Conservation (phyloP, 1,284 basidiomycete genomes). For the Apiotrichum domesticum region DNA sequence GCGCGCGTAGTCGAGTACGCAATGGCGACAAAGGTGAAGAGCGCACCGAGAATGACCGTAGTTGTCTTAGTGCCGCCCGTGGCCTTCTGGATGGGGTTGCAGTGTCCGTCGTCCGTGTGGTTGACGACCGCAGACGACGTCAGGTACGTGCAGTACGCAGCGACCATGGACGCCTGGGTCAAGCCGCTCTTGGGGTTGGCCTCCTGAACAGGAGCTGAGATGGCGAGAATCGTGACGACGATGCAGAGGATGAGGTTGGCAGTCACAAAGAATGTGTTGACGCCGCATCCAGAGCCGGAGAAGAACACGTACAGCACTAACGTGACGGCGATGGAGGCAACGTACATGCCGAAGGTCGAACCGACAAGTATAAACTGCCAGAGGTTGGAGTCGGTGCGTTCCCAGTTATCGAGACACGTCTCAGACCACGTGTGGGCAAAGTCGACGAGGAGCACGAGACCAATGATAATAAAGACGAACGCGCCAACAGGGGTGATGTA, state of each 20-base stretch:
- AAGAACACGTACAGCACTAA: constrained; percentile 89
- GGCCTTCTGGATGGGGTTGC: constrained; percentile 71
- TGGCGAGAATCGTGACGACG: constrained; percentile 72
- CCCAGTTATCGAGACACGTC: constrained; percentile 93
- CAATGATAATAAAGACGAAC: constrained; percentile 87
- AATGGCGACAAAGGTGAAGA: constrained; percentile 96
- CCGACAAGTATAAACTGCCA: constrained; percentile 97
- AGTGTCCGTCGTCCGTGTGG: constrained; percentile 67
- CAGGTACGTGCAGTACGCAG: constrained; percentile 94
- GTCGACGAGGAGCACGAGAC: constrained; percentile 94
- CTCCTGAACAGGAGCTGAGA: constrained; percentile 84
- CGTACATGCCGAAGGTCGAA: constrained; percentile 85
- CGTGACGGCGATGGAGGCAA: constrained; percentile 73
- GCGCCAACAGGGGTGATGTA: constrained; percentile 87
- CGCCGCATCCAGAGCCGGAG: constrained; percentile 72
- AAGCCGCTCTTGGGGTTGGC: constrained; percentile 90
- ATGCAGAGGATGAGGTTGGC: constrained; percentile 81
- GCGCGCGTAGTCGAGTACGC: constrained; percentile 95
- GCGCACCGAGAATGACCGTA: constrained; percentile 80
- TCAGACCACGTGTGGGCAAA: constrained; percentile 99
- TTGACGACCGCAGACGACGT: constrained; percentile 92
- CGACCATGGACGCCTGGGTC: constrained; percentile 93
- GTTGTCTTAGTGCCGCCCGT: constrained; percentile 69
- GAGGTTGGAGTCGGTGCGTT: constrained; percentile 73
- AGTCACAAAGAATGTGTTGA: constrained; percentile 90